Percentiles rank a stretch among this genome's conserved stretches.
Conservation (phyloP, 2,329 filamentous ascomycete species). For the Sclerotinia glacialis region DNA sequence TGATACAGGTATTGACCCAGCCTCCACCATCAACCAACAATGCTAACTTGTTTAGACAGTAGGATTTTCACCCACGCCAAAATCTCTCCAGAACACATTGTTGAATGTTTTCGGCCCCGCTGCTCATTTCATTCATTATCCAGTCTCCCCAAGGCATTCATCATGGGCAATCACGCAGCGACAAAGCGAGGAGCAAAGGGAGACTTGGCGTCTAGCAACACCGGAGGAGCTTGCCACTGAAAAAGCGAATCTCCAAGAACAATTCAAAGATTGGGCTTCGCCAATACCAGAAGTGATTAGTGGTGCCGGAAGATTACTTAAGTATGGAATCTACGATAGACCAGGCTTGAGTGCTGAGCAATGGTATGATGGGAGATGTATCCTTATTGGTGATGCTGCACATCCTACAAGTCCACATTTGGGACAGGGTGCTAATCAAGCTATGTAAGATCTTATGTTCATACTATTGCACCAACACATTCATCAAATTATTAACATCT, state of each 20-base stretch:
- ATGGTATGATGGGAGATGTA: conserved; percentile 41
- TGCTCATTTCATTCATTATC: conserved; percentile 19
- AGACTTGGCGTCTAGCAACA: conserved; percentile 12
- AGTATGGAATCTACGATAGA: conserved; percentile 24
- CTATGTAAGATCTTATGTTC: conserved; percentile 20
- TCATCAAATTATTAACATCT: neutral
- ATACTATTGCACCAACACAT: neutral
- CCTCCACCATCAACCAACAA: neutral
- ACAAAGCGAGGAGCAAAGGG: conserved; percentile 9
- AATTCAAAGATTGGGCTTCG: conserved; percentile 18
- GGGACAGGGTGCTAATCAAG: conserved; percentile 27
- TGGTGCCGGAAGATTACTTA: conserved; percentile 19
- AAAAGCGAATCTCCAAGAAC: conserved; percentile 2
- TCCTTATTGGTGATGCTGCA: conserved; percentile 56
- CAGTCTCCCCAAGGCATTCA: conserved; percentile 12
- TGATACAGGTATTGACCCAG: conserved; percentile 8
- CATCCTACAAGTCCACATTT: conserved; percentile 40
- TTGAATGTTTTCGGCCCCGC: conserved; percentile 22
- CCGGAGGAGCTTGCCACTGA: neutral
- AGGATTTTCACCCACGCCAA: conserved; percentile 10
- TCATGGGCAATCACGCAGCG: conserved; percentile 23
- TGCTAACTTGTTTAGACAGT: neutral
- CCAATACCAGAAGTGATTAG: conserved; percentile 18
- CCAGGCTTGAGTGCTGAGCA: conserved; percentile 15
- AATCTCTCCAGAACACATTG: conserved; percentile 8